Percentiles rank a stretch among this genome's conserved stretches.
Conservation (phyloP, 2,329 filamentous ascomycete genomes). For the Gaeumannomyces sp. region DNA sequence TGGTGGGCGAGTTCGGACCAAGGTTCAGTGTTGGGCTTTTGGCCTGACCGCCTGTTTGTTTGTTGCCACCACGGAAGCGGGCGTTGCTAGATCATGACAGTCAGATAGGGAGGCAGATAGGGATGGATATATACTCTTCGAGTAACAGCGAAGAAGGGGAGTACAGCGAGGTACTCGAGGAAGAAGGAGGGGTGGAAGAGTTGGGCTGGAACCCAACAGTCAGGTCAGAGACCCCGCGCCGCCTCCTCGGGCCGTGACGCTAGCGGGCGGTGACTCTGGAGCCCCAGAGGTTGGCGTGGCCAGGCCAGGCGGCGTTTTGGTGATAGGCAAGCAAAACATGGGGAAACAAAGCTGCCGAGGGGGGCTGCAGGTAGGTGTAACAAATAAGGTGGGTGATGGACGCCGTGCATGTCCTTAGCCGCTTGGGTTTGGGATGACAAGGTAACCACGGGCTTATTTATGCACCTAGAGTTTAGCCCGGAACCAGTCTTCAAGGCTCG, state of each 20-base stretch:
- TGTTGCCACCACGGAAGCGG: constrained; percentile 9
- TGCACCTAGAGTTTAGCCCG: background rate
- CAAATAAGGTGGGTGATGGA: background rate
- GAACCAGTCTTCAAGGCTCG: background rate
- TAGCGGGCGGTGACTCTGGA: background rate
- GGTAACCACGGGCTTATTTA: background rate
- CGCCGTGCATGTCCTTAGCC: background rate
- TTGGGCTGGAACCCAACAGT: background rate
- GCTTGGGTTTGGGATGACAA: background rate
- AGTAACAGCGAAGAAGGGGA: background rate
- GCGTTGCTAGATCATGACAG: constrained; percentile 7
- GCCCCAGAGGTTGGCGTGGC: too few relatives aligned
- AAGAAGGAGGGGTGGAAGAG: too few relatives aligned
- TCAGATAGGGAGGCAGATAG: background rate
- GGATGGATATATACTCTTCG: background rate
- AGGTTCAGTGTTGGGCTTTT: constrained; percentile 8
- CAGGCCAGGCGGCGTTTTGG: too few relatives aligned
- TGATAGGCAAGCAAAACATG: background rate
- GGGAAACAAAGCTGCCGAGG: background rate
- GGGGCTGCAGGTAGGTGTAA: background rate
- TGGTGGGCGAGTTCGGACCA: constrained; percentile 32
- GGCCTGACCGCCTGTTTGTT: constrained; percentile 4
- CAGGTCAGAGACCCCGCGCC: background rate
- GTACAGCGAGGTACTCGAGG: background rate
- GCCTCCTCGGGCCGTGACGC: background rate